Evolutionary conservation across 495 filamentous ascomycete species (phyloP).

Genomic region (Stereocaulon alpinum): DNA sequence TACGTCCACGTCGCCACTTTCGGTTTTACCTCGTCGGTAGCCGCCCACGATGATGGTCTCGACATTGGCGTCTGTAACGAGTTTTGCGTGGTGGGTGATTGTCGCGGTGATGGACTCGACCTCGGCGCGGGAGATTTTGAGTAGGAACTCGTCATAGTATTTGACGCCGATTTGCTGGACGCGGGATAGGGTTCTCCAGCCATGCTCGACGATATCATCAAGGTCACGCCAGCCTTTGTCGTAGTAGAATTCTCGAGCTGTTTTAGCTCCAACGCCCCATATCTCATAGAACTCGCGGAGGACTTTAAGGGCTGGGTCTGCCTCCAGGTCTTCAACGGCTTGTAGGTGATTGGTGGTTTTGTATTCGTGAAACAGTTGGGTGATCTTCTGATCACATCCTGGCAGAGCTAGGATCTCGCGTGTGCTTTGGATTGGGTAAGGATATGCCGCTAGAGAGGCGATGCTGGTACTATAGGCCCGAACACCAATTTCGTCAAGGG

Average conservation of each 20-base stretch:
- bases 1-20: conserved; percentile 74
- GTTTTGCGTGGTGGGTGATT: conserved; percentile 53
- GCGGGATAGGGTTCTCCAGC: conserved; percentile 63
- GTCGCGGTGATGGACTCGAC: conserved; percentile 55
- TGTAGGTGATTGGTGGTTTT: conserved; percentile 47
- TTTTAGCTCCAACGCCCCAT: conserved; percentile 81
- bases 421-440: conserved; percentile 43
- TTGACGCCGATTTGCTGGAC: conserved; percentile 95
- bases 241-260: conserved; percentile 76
- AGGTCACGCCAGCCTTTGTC: conserved; percentile 60
- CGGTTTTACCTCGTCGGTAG: conserved; percentile 69
- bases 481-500: conserved; percentile 64
- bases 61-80: conserved; percentile 40
- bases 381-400: conserved; percentile 73
- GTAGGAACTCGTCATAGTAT: conserved; percentile 72
- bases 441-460: conserved; percentile 74
- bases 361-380: conserved; percentile 69
- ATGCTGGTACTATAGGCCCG: conserved; percentile 86
- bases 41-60: conserved; percentile 72
- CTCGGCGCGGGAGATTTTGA: conserved; percentile 60
- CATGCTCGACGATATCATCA: conserved; percentile 77
- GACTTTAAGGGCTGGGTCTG: conserved; percentile 50
- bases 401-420: conserved; percentile 63
- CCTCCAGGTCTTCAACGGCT: conserved; percentile 54
- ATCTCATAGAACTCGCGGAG: conserved; percentile 67